phyloP scores from a whole-genome alignment of 2,329 filamentous ascomycete genomes.

The Aureobasidium melanogenum region DNA sequence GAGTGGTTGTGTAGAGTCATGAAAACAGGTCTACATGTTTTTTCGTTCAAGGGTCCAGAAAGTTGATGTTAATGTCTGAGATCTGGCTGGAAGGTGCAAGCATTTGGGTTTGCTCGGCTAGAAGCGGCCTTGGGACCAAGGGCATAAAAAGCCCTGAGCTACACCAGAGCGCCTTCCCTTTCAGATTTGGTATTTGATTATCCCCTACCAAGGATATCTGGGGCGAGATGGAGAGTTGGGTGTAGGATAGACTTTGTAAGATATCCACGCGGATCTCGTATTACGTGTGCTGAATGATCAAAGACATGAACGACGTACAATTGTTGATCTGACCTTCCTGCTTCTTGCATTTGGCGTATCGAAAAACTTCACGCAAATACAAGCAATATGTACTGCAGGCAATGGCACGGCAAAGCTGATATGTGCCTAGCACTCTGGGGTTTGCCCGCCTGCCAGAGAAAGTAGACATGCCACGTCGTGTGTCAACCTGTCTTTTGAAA shows the following conservation, averaged over 20 bases:
- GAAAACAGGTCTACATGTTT: neutral
- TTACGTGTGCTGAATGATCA: neutral
- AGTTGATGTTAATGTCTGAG: neutral
- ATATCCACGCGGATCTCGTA: neutral
- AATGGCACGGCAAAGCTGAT: neutral
- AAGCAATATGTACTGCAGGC: neutral
- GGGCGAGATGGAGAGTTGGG: neutral
- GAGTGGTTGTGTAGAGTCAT: neutral
- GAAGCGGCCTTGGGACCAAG: neutral
- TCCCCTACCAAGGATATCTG: neutral
- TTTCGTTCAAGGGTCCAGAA: neutral
- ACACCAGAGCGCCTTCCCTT: neutral
- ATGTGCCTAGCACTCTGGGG: no score
- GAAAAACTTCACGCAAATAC: neutral
- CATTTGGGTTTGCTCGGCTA: neutral
- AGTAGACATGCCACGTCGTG: neutral
- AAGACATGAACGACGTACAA: neutral
- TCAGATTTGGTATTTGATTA: neutral
- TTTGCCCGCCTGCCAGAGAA: no score
- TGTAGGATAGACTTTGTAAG: neutral
- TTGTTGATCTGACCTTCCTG: neutral
- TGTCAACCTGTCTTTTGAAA: neutral
- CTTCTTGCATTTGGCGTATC: neutral
- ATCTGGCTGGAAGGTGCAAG: neutral
- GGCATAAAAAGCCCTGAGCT: neutral